Base-by-base conservation (phyloP, 495 filamentous ascomycete genomes). In the Baudoinia panamericana region DNA sequence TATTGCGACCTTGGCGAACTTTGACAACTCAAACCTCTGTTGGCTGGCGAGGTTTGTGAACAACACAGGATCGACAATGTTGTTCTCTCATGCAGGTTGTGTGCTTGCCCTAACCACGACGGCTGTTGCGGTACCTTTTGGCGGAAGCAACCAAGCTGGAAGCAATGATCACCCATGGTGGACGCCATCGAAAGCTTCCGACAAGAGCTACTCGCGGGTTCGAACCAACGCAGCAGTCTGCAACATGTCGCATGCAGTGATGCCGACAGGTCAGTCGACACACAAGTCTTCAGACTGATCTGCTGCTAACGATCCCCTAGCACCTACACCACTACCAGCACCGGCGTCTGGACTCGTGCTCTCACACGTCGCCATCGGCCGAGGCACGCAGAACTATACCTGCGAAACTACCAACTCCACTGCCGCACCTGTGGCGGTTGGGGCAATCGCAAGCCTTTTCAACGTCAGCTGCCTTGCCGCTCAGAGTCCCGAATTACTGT, bases 321-420 rank as follows among this genome's bases (percentile, higher is more conserved):
- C 55, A 36, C 42, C 53, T 1, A 46, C 55, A 40, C 60, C 65
- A 13, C 67, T 90, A 5, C 73, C 77, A 6, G 39, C 68, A 27
- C 72, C 74, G 11, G 61, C 66, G 13, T 45, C 65, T 7, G 79
- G 74, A 36, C 61, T 82, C 11, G 60, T 39, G 0, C 64, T 84
- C 21, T 72, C 70, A 55, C 83, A 90, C 55, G 78, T 94, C 22
- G 84, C 76, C 52, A 65, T 96, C 35, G 88, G 88, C 52, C 78
- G 83, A 24, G 88, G 88, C 26, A 87, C 78, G 9, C 73, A 95
- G 65, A 94, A 95, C 69, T 96, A 94, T 61, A 86, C 84, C 42
- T 95, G 88, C 67, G 56, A 68, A 23, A 62, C 63, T 38, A 69
- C 72, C 48, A 53, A 71, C 2, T 59, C 66, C 1, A 69, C 75